These are phyloP conservation scores for Oryza nivara DNA, from an alignment of 176 grass and related monocot genomes.

Conservation along the genomic window DNA sequence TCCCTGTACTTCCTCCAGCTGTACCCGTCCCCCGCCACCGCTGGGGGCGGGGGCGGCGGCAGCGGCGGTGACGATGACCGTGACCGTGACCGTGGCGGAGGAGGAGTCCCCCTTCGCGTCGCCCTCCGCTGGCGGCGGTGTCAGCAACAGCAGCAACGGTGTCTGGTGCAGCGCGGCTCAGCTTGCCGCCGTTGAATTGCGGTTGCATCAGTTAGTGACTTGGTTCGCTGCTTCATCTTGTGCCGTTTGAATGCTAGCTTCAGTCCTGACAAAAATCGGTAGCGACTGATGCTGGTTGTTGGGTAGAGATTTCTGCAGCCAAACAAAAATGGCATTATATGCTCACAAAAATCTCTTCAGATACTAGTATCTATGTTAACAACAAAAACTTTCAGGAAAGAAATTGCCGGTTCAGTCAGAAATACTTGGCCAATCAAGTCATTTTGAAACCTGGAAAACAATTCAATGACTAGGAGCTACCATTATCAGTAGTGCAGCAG, in stretches of 20 bases:
- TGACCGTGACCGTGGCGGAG: background rate
- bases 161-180: conserved; percentile 29
- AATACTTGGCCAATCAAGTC: background rate
- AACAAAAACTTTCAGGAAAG: background rate
- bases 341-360: background rate
- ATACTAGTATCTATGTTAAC: background rate
- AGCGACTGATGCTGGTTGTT: conserved; percentile 28
- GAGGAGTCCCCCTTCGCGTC: conserved; percentile 29
- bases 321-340: background rate
- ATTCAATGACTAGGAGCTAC: background rate
- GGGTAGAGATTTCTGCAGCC: conserved; percentile 27
- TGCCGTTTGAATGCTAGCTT: conserved; percentile 32
- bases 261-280: conserved; percentile 38
- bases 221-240: background rate
- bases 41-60: background rate
- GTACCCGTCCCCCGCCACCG: conserved; percentile 78
- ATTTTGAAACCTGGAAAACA: background rate
- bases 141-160: background rate
- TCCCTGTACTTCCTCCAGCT: conserved; percentile 98
- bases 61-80: background rate
- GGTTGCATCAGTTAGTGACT: conserved; percentile 29
- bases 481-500: background rate
- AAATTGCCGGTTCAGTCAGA: background rate
- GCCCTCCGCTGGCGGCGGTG: background rate
- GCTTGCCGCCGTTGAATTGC: conserved; percentile 31